Base-by-base conservation (phyloP, 352 stramenopile species). In the Globisporangium emineosum region DNA sequence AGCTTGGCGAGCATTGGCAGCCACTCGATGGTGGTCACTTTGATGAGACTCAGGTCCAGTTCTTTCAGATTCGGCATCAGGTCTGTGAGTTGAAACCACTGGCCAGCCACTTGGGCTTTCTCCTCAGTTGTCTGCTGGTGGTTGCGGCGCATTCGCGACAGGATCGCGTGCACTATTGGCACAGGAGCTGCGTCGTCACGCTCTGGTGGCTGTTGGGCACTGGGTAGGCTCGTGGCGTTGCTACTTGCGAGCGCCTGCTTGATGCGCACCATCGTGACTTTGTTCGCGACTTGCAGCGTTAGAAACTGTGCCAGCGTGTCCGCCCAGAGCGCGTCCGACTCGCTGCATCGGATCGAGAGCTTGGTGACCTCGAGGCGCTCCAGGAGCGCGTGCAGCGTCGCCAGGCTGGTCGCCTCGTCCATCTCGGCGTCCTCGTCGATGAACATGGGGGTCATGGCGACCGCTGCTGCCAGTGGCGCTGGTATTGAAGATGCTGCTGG, bases 1-100 rank as follows among this genome's bases (percentile, higher is more conserved):
- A 57, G 50, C 17, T 13, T 57, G 25, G 3, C 17, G 17, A 57
- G 27, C 17, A 13, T 2, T n/a, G 25, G 50, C 1, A 57, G 27
- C 50, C 50, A 57, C 50, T 57, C 50, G 8, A 57, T 57, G 2
- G 50, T 57, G 17, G 15, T 40, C 17, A 40, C 17, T 40, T 57
- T 57, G 27, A 57, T 57, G 50, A 40, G 7, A 37, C 27, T 19
- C 27, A 57, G 27, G 50, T 57, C 50, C 7, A 57, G 50, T 15
- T 37, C 50, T 40, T 40, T 30, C 15, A 57, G 27, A 17, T 40
- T 57, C 17, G 27, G 27, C 50, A 57, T 37, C 50, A 32, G 2
- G 5, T 4, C 25, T 21, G 17, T 15, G 5, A 57, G 13, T 17
- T 57, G 50, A 3, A 57, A 17, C 50, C 50, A 57, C 50, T 57